phyloP scores from a whole-genome alignment of 768 basidiomycete genomes.

The Symmetrospora coprosmae region DNA sequence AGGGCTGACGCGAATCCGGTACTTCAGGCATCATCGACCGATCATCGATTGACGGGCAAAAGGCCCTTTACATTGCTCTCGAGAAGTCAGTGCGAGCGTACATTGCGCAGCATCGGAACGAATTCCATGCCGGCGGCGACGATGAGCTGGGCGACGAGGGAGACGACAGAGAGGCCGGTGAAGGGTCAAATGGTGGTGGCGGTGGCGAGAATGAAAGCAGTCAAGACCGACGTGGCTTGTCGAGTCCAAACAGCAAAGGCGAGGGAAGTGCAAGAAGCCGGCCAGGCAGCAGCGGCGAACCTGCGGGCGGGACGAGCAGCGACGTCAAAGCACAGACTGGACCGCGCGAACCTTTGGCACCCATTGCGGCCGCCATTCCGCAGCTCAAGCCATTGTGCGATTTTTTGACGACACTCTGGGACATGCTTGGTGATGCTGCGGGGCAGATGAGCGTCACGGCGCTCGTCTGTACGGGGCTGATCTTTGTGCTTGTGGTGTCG shows the following conservation, averaged over 20 bases:
- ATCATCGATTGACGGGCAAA: slow-evolving; percentile 82
- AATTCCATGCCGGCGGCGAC: slow-evolving; percentile 61
- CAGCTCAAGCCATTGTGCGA: slow-evolving; percentile 27
- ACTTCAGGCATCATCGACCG: slow-evolving; percentile 78
- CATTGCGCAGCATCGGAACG: slow-evolving; percentile 72
- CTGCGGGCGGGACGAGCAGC: background rate
- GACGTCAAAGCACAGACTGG: background rate
- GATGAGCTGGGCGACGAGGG: background rate
- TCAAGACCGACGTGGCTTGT: background rate
- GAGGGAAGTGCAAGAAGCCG: background rate
- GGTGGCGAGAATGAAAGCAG: background rate
- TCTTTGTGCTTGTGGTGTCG: slow-evolving; percentile 56
- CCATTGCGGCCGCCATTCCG: slow-evolving; percentile 5
- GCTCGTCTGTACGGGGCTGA: slow-evolving; percentile 57
- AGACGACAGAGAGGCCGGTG: too few relatives aligned
- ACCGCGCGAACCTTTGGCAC: background rate
- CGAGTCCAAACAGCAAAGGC: background rate
- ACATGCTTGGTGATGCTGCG: slow-evolving; percentile 23
- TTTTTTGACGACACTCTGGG: slow-evolving; percentile 18
- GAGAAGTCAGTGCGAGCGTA: slow-evolving; percentile 73
- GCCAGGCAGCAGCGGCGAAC: background rate
- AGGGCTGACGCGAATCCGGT: background rate
- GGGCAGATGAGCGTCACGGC: slow-evolving; percentile 36
- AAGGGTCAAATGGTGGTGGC: background rate
- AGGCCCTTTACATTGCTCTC: slow-evolving; percentile 64